Evolutionary conservation across 495 filamentous ascomycete genomes (phyloP), one percentile per base, ranked within the genome.

Genomic region (Aspergillus conjunctus): DNA sequence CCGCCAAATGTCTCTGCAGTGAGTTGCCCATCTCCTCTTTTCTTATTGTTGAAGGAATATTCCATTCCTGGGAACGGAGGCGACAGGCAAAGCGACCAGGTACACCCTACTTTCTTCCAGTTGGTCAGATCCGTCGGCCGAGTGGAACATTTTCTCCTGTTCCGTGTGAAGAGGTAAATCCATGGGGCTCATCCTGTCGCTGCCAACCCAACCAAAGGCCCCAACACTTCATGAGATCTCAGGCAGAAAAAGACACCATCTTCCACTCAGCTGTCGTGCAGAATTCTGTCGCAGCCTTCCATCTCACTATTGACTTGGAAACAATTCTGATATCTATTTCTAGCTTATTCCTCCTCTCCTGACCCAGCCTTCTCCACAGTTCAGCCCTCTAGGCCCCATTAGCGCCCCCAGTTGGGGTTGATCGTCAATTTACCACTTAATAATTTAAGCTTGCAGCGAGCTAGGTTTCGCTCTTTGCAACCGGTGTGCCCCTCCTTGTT

Each of bases 371-470:
- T 60, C 58, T 50, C 58, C 58, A 60, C 58, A 60, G 22, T 39
- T 31, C 58, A 54, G 51, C 41, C 20, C 48, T 54, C 26, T 32
- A 48, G 44, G 58, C 2, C 51, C 51, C 50, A 33, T 54, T 60
- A 60, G 58, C 58, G 58, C 18, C 58, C 50, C 31, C 33, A 11
- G 17, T 60, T 48, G 39, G 41, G 41, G 54, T 52, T 59, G 58
- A 60, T 60, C 58, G 33, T 54, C 49, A 54, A 50, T 60, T 44
- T 31, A 11, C 32, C 43, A 14, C 10, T 17, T 17, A 10, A 17
- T 31, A 54, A 60, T 43, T 60, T 49, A 60, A 50, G 58, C 37
- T 60, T 51, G 34, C 57, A 49, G 37, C 57, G 52, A n/a, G 51
- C 49, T 51, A 31, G 39, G 22, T n/a, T 17, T 54, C 49, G 43